These are phyloP conservation scores for Phaseolus lunatus DNA, from an alignment of 306 rosid genomes.

Conservation along the genomic window DNA sequence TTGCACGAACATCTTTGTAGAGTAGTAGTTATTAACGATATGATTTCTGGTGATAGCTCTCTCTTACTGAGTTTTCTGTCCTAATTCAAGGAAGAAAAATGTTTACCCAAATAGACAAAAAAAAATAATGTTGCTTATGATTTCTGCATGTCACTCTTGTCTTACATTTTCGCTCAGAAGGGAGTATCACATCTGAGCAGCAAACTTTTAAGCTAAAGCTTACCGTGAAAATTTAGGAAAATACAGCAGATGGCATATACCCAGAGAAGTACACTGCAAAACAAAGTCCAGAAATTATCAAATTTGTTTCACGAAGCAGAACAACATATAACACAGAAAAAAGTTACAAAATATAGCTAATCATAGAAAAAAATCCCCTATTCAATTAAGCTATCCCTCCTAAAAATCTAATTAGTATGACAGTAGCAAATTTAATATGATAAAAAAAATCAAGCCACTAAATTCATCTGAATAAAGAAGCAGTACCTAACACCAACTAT, in stretches of 20 bases:
- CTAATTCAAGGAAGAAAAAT: not conserved
- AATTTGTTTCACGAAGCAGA: conserved; percentile 10
- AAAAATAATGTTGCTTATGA: not conserved
- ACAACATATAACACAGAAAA: not conserved
- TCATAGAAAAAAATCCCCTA: not conserved
- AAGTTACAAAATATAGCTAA: not conserved
- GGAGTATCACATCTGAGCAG: conserved; percentile 9
- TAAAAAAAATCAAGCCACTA: conserved; percentile 18
- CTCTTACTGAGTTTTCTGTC: not conserved
- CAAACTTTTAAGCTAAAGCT: conserved; percentile 33
- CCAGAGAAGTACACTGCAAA: conserved; percentile 89
- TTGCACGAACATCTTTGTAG: too few relatives aligned
- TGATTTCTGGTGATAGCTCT: too few relatives aligned
- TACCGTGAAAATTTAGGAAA: conserved; percentile 88
- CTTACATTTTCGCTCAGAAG: not conserved
- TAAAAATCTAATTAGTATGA: not conserved
- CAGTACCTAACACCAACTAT: conserved; percentile 87
- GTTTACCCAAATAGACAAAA: not conserved
- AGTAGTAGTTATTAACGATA: too few relatives aligned
- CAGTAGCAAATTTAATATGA: conserved; percentile 12
- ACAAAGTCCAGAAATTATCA: conserved; percentile 37
- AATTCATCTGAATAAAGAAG: conserved; percentile 31
- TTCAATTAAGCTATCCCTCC: conserved; percentile 9
- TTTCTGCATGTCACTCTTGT: not conserved
- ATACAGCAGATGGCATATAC: conserved; percentile 82